Evolutionary conservation across 495 filamentous ascomycete genomes (phyloP), one percentile per base, ranked within the genome.

Genomic region (Daldinia concentrica): DNA sequence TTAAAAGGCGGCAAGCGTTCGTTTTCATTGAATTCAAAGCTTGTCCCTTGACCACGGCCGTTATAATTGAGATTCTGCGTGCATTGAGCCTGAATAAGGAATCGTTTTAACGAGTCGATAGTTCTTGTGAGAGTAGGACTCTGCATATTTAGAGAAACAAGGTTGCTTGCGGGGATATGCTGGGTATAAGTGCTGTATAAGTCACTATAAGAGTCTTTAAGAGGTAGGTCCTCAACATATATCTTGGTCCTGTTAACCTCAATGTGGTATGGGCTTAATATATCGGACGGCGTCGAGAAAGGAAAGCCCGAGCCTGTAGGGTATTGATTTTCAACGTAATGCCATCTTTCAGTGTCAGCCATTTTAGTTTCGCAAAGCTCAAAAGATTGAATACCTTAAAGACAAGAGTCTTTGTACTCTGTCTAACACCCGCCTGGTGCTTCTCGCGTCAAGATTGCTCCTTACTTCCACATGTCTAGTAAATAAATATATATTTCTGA

Each of bases 1-100:
- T 64, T 45, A 3, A 80, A 73, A 7, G 78, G 61, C 4, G 78
- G 78, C 5, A 81, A 39, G 24, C 78, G 75, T 48, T 81, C 78
- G 15, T 52, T 56, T 3, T 12, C 66, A 4, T 57, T 48, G 9
- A 81, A 78, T 14, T 30, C 30, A 34, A 81, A 79, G 9, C 50
- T 58, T 12, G 70, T 76, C 3, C 76, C 75, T 55, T 78, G 73
- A 8, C 77, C 75, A 15, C 72, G 58, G 56, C 76, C 75, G 4
- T 69, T 50, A 65, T 78, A 78, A 27, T 71, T 61, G 43, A 81
- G 63, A 11, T 50, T 74, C 36, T 77, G 63, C 11, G 77, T 62
- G 19, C 22, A 34, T 17, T 43, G 70, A 19, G 72, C 64, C 22
- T 58, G 19, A 22, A 79, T 27, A 14, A 81, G 66, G 11, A 81